Base-by-base conservation (phyloP, 495 filamentous ascomycete species). In the Penicillium arizonense region DNA sequence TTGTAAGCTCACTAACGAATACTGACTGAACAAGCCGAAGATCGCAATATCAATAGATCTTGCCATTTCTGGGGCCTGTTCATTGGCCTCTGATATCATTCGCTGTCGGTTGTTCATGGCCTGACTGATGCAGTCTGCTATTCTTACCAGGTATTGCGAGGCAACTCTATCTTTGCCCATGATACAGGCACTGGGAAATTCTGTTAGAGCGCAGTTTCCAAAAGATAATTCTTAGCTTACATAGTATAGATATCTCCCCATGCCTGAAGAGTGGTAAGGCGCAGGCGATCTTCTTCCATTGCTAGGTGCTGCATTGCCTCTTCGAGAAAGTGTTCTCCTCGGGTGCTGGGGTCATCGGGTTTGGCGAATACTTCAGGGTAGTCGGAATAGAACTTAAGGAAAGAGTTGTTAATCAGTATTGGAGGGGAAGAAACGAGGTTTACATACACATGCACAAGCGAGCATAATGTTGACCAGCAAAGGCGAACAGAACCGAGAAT, bases 401-500 rank as follows among this genome's bases (percentile, higher is more conserved):
- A 44, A 20, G 20, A 23, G 3, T 5, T 26, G 12, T 47, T 16
- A 47, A 16, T 47, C 2, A 23, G 10, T 18, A 41, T 23, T 11
- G 28, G 16, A 47, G 20, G 20, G 39, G 30, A 42, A 18, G 3
- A 37, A 11, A 24, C 3, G 5, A 23, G 9, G 44, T 13, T 16
- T 39, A 63, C 70, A 59, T 46, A 74, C 69, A 52, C 68, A 70
- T 30, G 70, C 68, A 12, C 62, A 53, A 8, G 71, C 67, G 26
- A 74, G 65, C 43, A 78, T 63, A n/a, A 57, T 58, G 41, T 78
- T 77, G 20, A 78, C 72, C 8, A 78, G 65, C 38, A 76, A 64
- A 0, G 73, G 60, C 3, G 75, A 74, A 58, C 73, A 78, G 43
- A 72, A 74, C 20, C 40, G 47, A 1, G 57, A 62, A 5, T 59